Conservation (phyloP, 352 stramenopile genomes). For the Phytopythium aichiense region DNA sequence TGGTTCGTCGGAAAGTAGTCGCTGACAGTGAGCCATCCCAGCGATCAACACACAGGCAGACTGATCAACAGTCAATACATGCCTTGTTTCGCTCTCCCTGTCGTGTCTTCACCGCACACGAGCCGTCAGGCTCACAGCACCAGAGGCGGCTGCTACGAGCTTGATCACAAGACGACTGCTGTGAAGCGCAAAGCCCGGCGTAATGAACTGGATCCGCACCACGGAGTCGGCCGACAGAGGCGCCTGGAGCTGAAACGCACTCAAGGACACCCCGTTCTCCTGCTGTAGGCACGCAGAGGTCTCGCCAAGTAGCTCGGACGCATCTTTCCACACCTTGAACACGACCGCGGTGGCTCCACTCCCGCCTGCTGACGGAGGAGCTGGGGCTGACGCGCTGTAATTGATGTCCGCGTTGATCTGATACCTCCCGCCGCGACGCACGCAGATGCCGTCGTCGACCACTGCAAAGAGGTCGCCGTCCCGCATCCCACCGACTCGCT, state of each 20-base stretch:
- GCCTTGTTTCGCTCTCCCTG: not conserved
- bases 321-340: constrained; percentile 35
- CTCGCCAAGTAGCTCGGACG: constrained; percentile 25
- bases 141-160: not conserved
- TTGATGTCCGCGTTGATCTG: constrained; percentile 36
- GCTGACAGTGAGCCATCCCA: not conserved
- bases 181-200: constrained; percentile 33
- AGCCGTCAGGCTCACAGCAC: not conserved
- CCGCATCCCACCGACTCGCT: constrained; percentile 12
- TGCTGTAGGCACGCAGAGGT: constrained; percentile 22
- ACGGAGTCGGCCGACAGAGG: constrained; percentile 22
- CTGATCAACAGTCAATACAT: not conserved
- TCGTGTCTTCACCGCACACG: not conserved
- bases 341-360: constrained; percentile 6
- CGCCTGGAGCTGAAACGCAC: constrained; percentile 23
- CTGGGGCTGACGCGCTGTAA: constrained; percentile 6
- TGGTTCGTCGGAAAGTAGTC: not conserved
- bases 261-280: constrained; percentile 31
- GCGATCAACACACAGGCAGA: not conserved
- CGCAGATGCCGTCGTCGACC: constrained; percentile 20
- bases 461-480: constrained; percentile 20
- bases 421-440: constrained; percentile 17
- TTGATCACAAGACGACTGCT: constrained; percentile 30
- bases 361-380: not conserved
- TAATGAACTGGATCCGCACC: constrained; percentile 36